These are phyloP conservation scores for Dothistroma pini DNA, from an alignment of 2,329 filamentous ascomycete genomes.

Conservation along the genomic window DNA sequence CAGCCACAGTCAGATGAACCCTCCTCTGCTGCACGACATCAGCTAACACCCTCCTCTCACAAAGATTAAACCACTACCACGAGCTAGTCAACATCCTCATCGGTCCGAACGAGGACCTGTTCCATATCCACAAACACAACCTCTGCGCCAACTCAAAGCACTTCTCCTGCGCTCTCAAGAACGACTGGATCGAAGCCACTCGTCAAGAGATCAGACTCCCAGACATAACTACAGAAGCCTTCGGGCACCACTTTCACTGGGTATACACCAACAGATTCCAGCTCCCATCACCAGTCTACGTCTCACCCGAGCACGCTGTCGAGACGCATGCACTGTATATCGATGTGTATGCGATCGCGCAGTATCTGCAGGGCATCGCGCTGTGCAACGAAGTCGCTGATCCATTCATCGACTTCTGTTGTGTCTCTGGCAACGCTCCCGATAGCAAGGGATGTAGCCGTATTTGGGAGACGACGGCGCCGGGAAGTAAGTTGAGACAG, in stretches of 20 bases:
- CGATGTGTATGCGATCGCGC: too few species aligned
- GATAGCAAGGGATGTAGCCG: too few species aligned
- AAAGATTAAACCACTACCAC: background rate
- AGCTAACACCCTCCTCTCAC: background rate
- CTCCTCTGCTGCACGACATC: background rate
- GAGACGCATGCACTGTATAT: too few species aligned
- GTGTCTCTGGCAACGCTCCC: too few species aligned
- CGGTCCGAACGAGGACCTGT: background rate
- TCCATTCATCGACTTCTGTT: too few species aligned
- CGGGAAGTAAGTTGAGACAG: too few species aligned
- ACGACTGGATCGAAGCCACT: background rate
- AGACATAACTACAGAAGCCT: background rate
- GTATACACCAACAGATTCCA: background rate
- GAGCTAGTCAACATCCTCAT: background rate
- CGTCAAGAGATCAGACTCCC: background rate
- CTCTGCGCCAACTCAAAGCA: background rate
- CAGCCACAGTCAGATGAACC: background rate
- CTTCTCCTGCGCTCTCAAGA: background rate
- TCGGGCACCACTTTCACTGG: background rate
- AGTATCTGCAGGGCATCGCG: too few species aligned
- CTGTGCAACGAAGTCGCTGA: too few species aligned
- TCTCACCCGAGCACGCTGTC: background rate
- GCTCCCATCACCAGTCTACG: background rate
- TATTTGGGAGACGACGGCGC: too few species aligned
- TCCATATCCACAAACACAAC: background rate